A percentile compares a stretch with the other conserved stretches of the same genome.
Conservation (phyloP, 2,329 filamentous ascomycete genomes). For the Ascosphaera aggregata region DNA sequence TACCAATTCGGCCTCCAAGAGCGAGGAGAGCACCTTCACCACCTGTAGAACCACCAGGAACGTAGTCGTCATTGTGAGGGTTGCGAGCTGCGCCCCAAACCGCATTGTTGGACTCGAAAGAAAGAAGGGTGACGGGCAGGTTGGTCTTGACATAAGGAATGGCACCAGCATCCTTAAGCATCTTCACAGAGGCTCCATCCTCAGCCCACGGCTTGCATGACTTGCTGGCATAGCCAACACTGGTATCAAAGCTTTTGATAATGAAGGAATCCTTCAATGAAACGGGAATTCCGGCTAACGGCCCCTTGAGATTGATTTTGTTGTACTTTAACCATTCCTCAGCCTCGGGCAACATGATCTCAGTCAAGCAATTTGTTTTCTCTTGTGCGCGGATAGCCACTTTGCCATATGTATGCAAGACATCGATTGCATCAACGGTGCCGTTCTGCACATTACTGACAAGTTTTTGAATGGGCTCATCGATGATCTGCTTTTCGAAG, state of each 20-base stretch:
- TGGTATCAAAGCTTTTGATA: slow-evolving; percentile 62
- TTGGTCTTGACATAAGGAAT: slow-evolving; percentile 90
- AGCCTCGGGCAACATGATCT: slow-evolving; percentile 57
- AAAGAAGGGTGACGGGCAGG: slow-evolving; percentile 62
- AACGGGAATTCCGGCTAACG: slow-evolving; percentile 67
- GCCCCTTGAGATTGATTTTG: slow-evolving; percentile 49
- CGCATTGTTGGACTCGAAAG: slow-evolving; percentile 58
- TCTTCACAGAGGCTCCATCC: slow-evolving; percentile 49
- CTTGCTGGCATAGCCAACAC: slow-evolving; percentile 56
- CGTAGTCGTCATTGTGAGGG: slow-evolving; percentile 64
- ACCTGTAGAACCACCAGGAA: slow-evolving; percentile 70
- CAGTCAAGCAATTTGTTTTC: slow-evolving; percentile 75
- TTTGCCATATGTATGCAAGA: slow-evolving; percentile 73
- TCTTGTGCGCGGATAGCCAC: slow-evolving; percentile 62
- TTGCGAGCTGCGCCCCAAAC: slow-evolving; percentile 70
- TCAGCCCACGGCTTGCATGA: slow-evolving; percentile 39
- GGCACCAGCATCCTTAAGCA: slow-evolving; percentile 67
- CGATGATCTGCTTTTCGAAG: slow-evolving; percentile 42
- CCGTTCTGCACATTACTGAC: slow-evolving; percentile 57
- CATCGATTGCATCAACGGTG: slow-evolving; percentile 38
- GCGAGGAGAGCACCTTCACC: slow-evolving; percentile 68
- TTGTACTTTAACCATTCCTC: slow-evolving; percentile 41
- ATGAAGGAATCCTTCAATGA: slow-evolving; percentile 59
- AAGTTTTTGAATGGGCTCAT: slow-evolving; percentile 51
- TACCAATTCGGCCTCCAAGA: slow-evolving; percentile 60